Evolutionary conservation across 2,329 filamentous ascomycete species (phyloP), one percentile per base, ranked within the genome.

Genomic region (Simplicillium sp.): DNA sequence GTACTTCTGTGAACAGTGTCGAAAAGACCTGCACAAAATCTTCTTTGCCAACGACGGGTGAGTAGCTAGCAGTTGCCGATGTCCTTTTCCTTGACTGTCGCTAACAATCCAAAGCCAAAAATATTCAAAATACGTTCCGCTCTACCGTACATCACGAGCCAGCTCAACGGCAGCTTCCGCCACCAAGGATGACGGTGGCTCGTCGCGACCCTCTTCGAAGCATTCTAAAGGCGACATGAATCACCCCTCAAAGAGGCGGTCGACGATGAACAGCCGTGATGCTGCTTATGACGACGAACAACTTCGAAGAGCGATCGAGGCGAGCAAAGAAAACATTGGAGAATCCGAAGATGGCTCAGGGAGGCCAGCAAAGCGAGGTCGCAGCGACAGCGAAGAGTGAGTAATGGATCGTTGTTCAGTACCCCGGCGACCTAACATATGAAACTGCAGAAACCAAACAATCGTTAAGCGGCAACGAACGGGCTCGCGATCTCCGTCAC

Each of bases 1-100:
- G 62, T 98, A 98, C 67, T 98, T 92, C 58, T 98, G 92, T 65
- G 92, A 98, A 66, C 77, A 87, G 61, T 98, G 92, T 65, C 82
- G 85, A 50, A 88, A 88, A 58, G 88, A 95, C 58, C 73, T 94
- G 39, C 92, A 98, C 70, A 87, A 81, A 57, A 82, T 95, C 48
- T 82, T 80, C 53, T 79, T 73, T 41, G 85, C 87, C 49, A 72
- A 74, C 52, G 92, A 89, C 70, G 89, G 89, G 92, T 97, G 74
- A 70, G 86, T 69, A 34, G 15, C 32, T 33, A 33, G 33, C 39
- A 38, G 11, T 36, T 33, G 8, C 20, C 34, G 11, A 7, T 33
- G 6, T 6, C 31, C 6, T 32, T 36, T 37, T 38, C 35, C 28
- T 29, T 37, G 28, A 28, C 16, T 42, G 20, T 34, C 51, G 52